Base-by-base conservation (phyloP, 2,329 filamentous ascomycete genomes). In the Microsporum ferrugineum region DNA sequence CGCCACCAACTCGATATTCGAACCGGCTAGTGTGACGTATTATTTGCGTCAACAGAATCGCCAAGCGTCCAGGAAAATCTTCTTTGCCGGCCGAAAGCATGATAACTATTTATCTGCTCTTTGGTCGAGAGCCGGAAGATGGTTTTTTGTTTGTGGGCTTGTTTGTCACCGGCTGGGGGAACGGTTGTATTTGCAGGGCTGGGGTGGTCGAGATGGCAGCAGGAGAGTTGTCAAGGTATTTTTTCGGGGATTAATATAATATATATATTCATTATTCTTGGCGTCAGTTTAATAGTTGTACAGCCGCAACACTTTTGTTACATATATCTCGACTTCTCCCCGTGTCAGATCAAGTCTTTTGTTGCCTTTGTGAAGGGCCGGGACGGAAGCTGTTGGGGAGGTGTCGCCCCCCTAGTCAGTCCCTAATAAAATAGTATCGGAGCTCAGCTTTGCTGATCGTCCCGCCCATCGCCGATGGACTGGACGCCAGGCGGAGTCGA, bases 11-110 rank as follows among this genome's bases (percentile, higher is more conserved):
- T 55, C 51, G n/a, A 23, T 34, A 36, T 55, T 34, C 31, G 5
- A 55, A 55, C 51, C 33, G 33, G 51, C 33, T 55, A 55, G 51
- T 55, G 51, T 55, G 51, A 55, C 51, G 51, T 55, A 55, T 36
- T 23, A n/a, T 55, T 55, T 55, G 31, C 31, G 31, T 14, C 12
- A 17, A 36, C 31, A 31, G 17, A 10, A 7, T 17, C 31, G 33
- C 33, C 51, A 55, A 55, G 51, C 12, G 33, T 17, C 51, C 31
- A 17, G 33, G 36, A 36, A 17, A 51, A 3, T 12, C 23, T 29
- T 14, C 45, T 34, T n/a, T 55, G 29, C 51, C 51, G 51, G 51
- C 51, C 51, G 51, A 55, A 23, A 34, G 51, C 12, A 27, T 1
- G 33, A 17, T 8, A 34, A 31, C 31, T 34, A 2, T 55, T 14